Base-by-base conservation (phyloP, 495 filamentous ascomycete genomes). In the Neurospora sp. region DNA sequence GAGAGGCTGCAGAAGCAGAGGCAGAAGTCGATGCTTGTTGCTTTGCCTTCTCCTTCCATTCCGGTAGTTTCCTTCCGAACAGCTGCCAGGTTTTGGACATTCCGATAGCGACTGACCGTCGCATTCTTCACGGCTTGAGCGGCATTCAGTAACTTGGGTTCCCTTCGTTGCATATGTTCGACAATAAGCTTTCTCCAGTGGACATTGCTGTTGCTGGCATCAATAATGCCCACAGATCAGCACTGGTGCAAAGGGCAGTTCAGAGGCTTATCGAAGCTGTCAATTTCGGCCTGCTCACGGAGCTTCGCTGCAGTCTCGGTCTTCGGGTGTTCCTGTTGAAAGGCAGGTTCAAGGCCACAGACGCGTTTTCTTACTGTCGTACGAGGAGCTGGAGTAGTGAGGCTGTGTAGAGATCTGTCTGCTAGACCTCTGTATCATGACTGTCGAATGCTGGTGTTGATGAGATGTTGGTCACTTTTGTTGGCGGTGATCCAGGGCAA, bases 151-250 rank as follows among this genome's bases (percentile, higher is more conserved):
- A 99, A 85, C 54, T 91, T 91, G 6, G 95, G 94, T 74, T 96
- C 94, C 69, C 92, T 88, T 69, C 90, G 83, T 71, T 93, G 91
- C 78, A 99, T 92, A 73, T 90, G 89, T 43, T 94, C 88, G 73
- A 97, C 92, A 31, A 99, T 86, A 3, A 91, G 87, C 81, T 96
- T 91, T 59, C 96, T 87, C 21, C 96, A 90, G 71, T 92, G 87
- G 71, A 94, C 86, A 0, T 94, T 98, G 82, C 94, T 97, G 83
- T 99, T 99, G 3, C 96, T 98, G 10, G 95, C 95, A 83, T 97
- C 94, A 19, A 98, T 88, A 74, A 98, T 98, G n/a, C 96, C 95
- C n/a, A 99, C 91, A 70, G 93, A 93, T 48, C 95, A 95, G 24
- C 91, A 91, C 70, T 90, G 83, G 36, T 91, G 85, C 39, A 97